phyloP scores from a whole-genome alignment of 345 rosid genomes.

The Mercurialis annua region DNA sequence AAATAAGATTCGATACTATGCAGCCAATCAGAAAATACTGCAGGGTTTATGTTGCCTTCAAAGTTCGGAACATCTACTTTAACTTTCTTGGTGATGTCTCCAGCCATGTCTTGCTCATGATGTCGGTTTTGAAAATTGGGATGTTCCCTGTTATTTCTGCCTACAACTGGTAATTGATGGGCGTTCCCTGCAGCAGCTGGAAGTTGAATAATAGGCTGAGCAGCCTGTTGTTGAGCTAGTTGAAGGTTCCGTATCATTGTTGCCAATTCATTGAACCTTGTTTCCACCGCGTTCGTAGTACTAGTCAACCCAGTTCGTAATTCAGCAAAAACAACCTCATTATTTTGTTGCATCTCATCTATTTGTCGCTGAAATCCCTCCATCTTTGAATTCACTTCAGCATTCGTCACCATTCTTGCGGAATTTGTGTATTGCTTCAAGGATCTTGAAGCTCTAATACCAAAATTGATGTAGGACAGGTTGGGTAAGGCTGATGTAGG shows the following conservation, averaged over 20 bases:
- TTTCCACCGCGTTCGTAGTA: background rate
- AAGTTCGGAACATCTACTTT: background rate
- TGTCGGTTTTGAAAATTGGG: background rate
- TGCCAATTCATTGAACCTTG: background rate
- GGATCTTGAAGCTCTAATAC: background rate
- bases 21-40: background rate
- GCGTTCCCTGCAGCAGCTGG: background rate
- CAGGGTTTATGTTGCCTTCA: background rate
- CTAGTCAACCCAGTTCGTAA: background rate
- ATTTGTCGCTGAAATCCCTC: background rate
- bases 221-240: background rate
- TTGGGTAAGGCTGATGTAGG: too few relatives aligned
- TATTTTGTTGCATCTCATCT: background rate
- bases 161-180: background rate
- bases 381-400: background rate
- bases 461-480: too few relatives aligned
- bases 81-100: constrained; percentile 1
- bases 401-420: background rate
- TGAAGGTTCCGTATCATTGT: background rate
- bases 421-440: background rate
- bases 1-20: background rate
- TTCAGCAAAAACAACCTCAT: background rate
- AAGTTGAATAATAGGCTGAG: too few relatives aligned
- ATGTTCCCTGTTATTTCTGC: background rate
- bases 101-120: background rate